Conservation (phyloP, 164 flowering plant species). For the Liquidambar formosana region DNA sequence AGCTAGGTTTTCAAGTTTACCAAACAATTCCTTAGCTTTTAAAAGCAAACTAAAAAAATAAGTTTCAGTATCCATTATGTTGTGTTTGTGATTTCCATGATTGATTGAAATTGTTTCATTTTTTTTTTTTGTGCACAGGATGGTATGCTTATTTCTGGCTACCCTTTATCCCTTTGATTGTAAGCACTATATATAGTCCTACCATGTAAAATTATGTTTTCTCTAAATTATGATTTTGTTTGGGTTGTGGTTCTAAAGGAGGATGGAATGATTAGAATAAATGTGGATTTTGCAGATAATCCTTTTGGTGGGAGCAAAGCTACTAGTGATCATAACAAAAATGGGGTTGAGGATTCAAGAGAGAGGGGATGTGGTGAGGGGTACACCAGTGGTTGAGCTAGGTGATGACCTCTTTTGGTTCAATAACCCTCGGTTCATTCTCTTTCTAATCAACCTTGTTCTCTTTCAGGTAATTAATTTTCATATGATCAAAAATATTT, state of each 20-base stretch:
- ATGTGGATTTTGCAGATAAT: constrained; percentile 34
- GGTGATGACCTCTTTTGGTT: constrained; percentile 72
- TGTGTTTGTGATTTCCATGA: neutral
- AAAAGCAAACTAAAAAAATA: too few relatives aligned
- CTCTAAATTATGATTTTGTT: neutral
- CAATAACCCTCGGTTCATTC: constrained; percentile 46
- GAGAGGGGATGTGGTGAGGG: constrained; percentile 55
- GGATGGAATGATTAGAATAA: neutral
- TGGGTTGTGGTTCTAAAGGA: neutral
- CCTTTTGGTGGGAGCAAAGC: constrained; percentile 56
- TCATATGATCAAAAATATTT: too few relatives aligned
- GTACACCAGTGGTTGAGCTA: constrained; percentile 57
- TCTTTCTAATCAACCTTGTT: constrained; percentile 50
- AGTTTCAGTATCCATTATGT: too few relatives aligned
- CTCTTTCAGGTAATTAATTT: constrained; percentile 53
- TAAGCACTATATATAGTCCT: constrained; percentile 40
- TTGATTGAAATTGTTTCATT: too few relatives aligned
- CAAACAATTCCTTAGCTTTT: too few relatives aligned
- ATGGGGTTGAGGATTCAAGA: constrained; percentile 56
- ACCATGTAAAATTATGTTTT: neutral
- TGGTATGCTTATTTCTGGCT: constrained; percentile 53
- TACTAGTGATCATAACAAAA: constrained; percentile 57
- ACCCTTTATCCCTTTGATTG: constrained; percentile 55
- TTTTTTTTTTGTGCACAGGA: constrained; percentile 29
- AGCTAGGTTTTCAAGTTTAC: too few relatives aligned